Percentiles rank a stretch among this genome's conserved stretches.
phyloP scores from a whole-genome alignment of 108 stramenopile genomes.

The Stephanodiscus triporus region DNA sequence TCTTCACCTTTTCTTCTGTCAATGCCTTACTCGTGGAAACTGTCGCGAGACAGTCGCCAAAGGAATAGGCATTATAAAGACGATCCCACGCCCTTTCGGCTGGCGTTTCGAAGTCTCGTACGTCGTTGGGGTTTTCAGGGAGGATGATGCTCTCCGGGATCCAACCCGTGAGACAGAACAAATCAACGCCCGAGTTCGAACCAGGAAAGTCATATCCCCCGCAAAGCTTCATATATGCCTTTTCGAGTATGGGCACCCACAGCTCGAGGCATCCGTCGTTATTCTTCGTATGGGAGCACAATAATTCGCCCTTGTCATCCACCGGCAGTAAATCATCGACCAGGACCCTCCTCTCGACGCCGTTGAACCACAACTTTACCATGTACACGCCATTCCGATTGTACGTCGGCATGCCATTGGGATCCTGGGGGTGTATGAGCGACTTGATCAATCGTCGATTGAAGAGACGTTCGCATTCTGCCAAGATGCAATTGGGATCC shows the following conservation, averaged over 20 bases:
- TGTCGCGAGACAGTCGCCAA: slow-evolving; percentile 91
- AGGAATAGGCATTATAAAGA: slow-evolving; percentile 66
- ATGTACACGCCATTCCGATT: slow-evolving; percentile 92
- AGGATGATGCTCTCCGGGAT: slow-evolving; percentile 90
- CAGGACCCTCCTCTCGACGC: slow-evolving; percentile 82
- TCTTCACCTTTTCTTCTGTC: slow-evolving; percentile 63
- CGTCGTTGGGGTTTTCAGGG: slow-evolving; percentile 51
- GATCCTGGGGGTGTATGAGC: slow-evolving; percentile 84
- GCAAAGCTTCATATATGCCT: slow-evolving; percentile 93
- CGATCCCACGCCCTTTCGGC: slow-evolving; percentile 86
- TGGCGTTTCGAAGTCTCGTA: slow-evolving; percentile 70
- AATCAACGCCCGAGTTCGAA: slow-evolving; percentile 88
- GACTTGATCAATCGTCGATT: slow-evolving; percentile 65
- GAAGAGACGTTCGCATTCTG: slow-evolving; percentile 43
- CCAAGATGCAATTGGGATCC: slow-evolving; percentile 47
- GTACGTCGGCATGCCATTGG: slow-evolving; percentile 64
- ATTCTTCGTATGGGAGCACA: slow-evolving; percentile 71
- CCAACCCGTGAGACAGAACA: slow-evolving; percentile 93
- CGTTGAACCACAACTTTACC: slow-evolving; percentile 94
- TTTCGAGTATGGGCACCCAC: slow-evolving; percentile 94
- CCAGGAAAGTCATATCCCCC: slow-evolving; percentile 95
- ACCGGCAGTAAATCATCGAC: slow-evolving; percentile 93
- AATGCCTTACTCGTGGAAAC: slow-evolving; percentile 71
- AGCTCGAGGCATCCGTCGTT: slow-evolving; percentile 65
- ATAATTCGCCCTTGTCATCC: slow-evolving; percentile 66